Conservation (phyloP, 1,284 basidiomycete species). For the Fomitopsis betulina region DNA sequence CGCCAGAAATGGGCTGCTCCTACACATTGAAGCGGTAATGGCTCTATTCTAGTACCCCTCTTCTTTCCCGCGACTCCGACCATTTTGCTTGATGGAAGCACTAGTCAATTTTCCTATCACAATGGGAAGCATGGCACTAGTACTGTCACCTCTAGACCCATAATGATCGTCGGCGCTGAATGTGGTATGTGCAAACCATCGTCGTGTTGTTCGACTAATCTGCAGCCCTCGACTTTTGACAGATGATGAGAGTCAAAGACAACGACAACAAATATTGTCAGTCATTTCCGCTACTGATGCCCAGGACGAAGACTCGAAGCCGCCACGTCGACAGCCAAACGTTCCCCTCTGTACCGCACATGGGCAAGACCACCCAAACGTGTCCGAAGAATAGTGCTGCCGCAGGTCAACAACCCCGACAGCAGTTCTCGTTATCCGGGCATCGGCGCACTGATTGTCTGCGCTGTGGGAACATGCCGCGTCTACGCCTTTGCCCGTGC, state of each 20-base stretch:
- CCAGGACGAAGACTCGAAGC: too few relatives aligned
- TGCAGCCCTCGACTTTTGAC: too few relatives aligned
- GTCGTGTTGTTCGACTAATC: neutral
- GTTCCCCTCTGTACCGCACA: too few relatives aligned
- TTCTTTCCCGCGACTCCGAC: neutral
- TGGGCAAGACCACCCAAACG: too few relatives aligned
- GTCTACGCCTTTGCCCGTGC: neutral
- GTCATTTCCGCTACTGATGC: too few relatives aligned
- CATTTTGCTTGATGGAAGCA: neutral
- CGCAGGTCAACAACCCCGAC: neutral
- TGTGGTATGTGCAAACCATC: neutral
- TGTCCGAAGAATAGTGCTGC: neutral
- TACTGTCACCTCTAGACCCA: neutral
- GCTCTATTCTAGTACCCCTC: neutral
- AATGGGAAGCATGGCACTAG: neutral
- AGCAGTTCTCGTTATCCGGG: neutral
- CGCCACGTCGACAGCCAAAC: too few relatives aligned
- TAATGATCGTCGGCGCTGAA: neutral
- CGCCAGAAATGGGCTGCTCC: neutral
- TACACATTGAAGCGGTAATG: neutral
- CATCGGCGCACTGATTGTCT: neutral
- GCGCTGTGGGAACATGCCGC: neutral
- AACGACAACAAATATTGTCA: too few relatives aligned
- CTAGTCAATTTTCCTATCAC: conserved; percentile 4
- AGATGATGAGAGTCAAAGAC: too few relatives aligned